These are phyloP conservation scores for Phytopythium vexans DNA, from an alignment of 352 stramenopile species.

Conservation along the genomic window DNA sequence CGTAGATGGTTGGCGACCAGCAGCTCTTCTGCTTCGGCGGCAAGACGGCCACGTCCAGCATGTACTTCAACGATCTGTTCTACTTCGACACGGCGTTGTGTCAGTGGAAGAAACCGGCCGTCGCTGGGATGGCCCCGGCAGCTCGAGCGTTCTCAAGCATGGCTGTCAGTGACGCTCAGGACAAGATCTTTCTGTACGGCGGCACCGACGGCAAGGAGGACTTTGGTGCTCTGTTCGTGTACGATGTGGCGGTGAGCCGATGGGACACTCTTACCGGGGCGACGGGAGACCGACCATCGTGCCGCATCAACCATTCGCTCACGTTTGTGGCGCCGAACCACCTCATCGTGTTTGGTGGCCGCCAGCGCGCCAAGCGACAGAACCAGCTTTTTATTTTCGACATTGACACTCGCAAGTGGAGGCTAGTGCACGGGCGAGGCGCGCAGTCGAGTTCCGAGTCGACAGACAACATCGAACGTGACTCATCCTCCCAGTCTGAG, in stretches of 20 bases:
- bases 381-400: constrained; percentile 63
- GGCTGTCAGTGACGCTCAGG: constrained; percentile 31
- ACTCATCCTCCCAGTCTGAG: neutral
- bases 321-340: constrained; percentile 43
- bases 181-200: constrained; percentile 67
- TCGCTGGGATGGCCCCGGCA: constrained; percentile 30
- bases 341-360: constrained; percentile 59
- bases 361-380: constrained; percentile 35
- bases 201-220: constrained; percentile 50
- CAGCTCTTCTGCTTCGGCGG: constrained; percentile 72
- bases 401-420: constrained; percentile 26
- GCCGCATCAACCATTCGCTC: constrained; percentile 62
- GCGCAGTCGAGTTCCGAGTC: constrained; percentile 5
- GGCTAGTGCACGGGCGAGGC: constrained; percentile 11
- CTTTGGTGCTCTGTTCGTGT: constrained; percentile 60
- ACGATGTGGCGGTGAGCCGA: constrained; percentile 36
- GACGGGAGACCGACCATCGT: constrained; percentile 35
- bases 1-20: constrained; percentile 45
- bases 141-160: constrained; percentile 51
- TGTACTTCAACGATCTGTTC: constrained; percentile 73
- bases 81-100: constrained; percentile 65
- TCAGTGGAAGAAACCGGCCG: constrained; percentile 42
- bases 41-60: constrained; percentile 40
- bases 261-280: constrained; percentile 50
- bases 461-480: neutral